These are phyloP conservation scores for Talaromyces sp. DNA, from an alignment of 2,329 filamentous ascomycete species.

Conservation along the genomic window DNA sequence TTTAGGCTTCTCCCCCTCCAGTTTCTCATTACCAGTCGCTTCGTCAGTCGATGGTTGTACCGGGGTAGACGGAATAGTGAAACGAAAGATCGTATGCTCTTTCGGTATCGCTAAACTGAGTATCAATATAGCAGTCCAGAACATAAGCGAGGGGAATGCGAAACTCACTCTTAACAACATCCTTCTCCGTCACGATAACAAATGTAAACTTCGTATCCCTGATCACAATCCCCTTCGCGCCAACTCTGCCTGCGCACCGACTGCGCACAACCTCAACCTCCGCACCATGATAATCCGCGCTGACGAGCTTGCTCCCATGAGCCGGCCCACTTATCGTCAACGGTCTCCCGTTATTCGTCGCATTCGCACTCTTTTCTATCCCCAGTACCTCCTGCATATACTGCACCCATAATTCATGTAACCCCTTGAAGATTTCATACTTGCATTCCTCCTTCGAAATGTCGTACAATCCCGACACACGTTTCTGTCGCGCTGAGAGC, in stretches of 20 bases:
- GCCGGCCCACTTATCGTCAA: constrained; percentile 53
- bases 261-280: constrained; percentile 78
- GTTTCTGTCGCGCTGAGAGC: constrained; percentile 75
- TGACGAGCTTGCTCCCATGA: constrained; percentile 62
- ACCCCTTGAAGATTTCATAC: constrained; percentile 71
- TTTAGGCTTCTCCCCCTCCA: constrained; percentile 26
- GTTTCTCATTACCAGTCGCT: constrained; percentile 18
- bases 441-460: constrained; percentile 66
- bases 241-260: constrained; percentile 75
- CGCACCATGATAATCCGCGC: constrained; percentile 89
- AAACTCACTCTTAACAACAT: constrained; percentile 63
- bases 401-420: constrained; percentile 75
- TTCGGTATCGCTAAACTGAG: constrained; percentile 66
- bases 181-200: constrained; percentile 70
- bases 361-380: constrained; percentile 37
- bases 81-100: constrained; percentile 79
- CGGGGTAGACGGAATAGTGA: constrained; percentile 59
- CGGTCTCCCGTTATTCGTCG: constrained; percentile 13
- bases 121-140: neutral
- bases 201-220: constrained; percentile 84
- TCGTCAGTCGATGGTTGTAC: constrained; percentile 20
- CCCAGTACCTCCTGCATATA: constrained; percentile 83
- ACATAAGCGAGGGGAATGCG: too few species aligned
- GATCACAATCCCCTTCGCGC: constrained; percentile 79
- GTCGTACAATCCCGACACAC: constrained; percentile 68